Conservation (phyloP, 805 yeast species). For the Diddensiella santjacobensis region DNA sequence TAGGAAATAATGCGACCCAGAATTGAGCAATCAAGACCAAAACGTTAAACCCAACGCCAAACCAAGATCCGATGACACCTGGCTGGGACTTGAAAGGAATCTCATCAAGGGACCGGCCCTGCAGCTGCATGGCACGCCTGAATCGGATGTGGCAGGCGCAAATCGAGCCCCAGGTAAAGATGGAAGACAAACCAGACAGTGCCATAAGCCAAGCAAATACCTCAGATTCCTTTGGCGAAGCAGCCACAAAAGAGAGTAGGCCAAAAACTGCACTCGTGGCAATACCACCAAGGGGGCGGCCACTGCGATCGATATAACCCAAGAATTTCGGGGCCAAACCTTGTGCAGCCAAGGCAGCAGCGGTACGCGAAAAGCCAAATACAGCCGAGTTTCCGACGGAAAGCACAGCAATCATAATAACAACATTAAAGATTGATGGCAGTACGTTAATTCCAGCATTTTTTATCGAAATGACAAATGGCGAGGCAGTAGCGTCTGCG, state of each 20-base stretch:
- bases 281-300: constrained; percentile 75
- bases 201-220: constrained; percentile 71
- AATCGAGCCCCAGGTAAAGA: constrained; percentile 72
- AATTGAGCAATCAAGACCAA: constrained; percentile 67
- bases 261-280: constrained; percentile 46
- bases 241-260: constrained; percentile 57
- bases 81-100: constrained; percentile 57
- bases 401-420: constrained; percentile 61
- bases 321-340: constrained; percentile 58
- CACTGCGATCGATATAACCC: constrained; percentile 69
- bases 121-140: constrained; percentile 52
- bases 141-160: constrained; percentile 63
- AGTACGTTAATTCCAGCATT: constrained; percentile 64
- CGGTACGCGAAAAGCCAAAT: constrained; percentile 65
- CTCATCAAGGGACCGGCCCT: constrained; percentile 59
- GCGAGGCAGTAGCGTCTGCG: constrained; percentile 65
- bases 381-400: constrained; percentile 74
- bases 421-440: constrained; percentile 68
- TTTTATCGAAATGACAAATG: constrained; percentile 67
- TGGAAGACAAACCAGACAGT: constrained; percentile 64
- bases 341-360: constrained; percentile 63
- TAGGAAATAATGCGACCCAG: constrained; percentile 71
- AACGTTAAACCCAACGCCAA: constrained; percentile 53
- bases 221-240: constrained; percentile 41
- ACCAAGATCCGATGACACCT: constrained; percentile 60